These are phyloP conservation scores for Mucor racemosus DNA, from an alignment of 371 early-diverging fungal genomes.

Conservation along the genomic window DNA sequence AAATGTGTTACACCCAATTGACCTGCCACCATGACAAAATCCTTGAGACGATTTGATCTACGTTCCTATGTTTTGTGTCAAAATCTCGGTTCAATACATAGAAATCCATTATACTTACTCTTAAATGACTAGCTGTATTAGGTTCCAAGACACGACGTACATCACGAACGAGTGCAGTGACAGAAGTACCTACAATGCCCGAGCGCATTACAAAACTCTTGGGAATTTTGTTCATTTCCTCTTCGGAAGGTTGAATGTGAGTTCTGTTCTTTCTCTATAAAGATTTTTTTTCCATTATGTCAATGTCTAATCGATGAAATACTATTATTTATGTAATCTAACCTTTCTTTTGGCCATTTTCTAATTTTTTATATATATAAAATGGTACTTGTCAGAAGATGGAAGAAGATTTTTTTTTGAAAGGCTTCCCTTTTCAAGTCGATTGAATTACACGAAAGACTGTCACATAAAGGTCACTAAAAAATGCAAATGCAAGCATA, in stretches of 20 bases:
- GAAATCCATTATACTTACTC: constrained; percentile 20
- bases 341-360: constrained; percentile 28
- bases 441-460: constrained; percentile 5
- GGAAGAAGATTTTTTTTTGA: constrained; percentile 14
- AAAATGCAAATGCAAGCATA: background rate
- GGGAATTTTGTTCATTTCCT: constrained; percentile 69
- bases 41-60: constrained; percentile 89
- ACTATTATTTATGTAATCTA: background rate
- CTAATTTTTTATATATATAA: background rate
- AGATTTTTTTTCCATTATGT: background rate
- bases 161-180: constrained; percentile 81
- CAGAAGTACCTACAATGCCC: constrained; percentile 80
- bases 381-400: constrained; percentile 4
- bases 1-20: constrained; percentile 89
- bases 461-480: constrained; percentile 12
- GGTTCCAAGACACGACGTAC: constrained; percentile 93
- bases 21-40: constrained; percentile 90
- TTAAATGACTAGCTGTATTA: constrained; percentile 57
- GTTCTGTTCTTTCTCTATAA: constrained; percentile 62
- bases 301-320: background rate
- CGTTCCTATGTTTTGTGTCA: constrained; percentile 65
- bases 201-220: constrained; percentile 93
- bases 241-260: constrained; percentile 51
- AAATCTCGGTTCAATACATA: background rate
- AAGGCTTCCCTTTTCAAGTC: background rate